Evolutionary conservation across 306 rosid species (phyloP), one percentile per base, ranked within the genome.

Genomic region (Acacia melanoxylon): DNA sequence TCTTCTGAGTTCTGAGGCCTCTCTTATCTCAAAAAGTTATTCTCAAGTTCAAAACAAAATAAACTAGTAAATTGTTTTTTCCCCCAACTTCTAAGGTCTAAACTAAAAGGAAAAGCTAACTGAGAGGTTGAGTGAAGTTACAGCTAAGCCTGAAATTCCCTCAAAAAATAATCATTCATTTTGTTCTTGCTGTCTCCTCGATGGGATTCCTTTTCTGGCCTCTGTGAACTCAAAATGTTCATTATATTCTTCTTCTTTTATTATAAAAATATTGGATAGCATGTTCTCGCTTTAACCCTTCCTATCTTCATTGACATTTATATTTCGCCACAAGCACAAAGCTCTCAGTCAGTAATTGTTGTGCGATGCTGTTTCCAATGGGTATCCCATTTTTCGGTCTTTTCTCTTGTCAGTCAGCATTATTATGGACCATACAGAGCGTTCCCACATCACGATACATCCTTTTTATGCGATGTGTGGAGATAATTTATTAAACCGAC

Each of bases 151-250:
- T 17, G 58, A 49, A 48, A 48, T 42, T 80, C 29, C 24, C 63
- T 40, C 56, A 68, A 49, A 46, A 78, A 78, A 75, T 37, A 72
- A 80, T 82, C 80, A 73, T 68, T 63, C 82, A 71, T 20, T 81
- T 75, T 88, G 84, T 72, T 72, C 80, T 62, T 72, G 42, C 76
- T 86, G 91, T 88, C 89, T 76, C 85, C 86, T 78, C 51, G 82
- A 72, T 22, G 76, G 46, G 40, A 16, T 41, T 37, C 81, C 81
- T 61, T 61, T 17, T 61, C 9, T 74, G 71, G 67, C 17, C n/a
- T 25, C 65, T 68, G 49, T 31, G 42, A 6, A 49, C 35, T 78
- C 51, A 66, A 62, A 65, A 63, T 67, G 75, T 22, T 69, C 80
- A 42, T 29, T 40, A 49, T 48, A 46, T 59, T 74, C 22, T 73